phyloP scores from a whole-genome alignment of 169 alveolate species.

The Eimeria maxima region DNA sequence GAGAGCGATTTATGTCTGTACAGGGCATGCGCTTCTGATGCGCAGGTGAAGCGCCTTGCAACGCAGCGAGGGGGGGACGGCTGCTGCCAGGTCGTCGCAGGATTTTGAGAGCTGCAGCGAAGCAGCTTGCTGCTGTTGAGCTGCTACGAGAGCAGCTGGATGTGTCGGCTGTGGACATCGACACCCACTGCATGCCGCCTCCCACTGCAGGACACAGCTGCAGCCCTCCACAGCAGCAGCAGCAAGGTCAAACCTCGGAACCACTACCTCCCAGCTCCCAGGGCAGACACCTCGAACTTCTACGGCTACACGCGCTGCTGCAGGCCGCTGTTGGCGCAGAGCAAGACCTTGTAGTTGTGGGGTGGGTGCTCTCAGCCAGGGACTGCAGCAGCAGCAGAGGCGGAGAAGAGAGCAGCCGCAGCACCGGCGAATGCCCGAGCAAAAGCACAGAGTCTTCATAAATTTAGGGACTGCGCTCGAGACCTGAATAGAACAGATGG shows the following conservation, averaged over 20 bases:
- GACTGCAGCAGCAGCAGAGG: not conserved
- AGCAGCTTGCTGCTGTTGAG: slow-evolving; percentile 60
- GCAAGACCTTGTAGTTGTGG: slow-evolving; percentile 50
- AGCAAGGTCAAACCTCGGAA: not conserved
- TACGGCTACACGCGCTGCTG: slow-evolving; percentile 61
- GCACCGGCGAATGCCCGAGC: not conserved
- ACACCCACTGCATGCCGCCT: slow-evolving; percentile 64
- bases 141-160: slow-evolving; percentile 45
- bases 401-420: not conserved
- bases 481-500: not conserved
- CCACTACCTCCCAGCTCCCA: not conserved
- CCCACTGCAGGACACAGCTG: not conserved
- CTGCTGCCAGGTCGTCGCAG: slow-evolving; percentile 59
- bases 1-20: not conserved
- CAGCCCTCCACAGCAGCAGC: not conserved
- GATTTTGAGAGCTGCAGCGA: slow-evolving; percentile 31
- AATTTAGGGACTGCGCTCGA: not conserved
- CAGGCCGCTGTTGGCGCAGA: slow-evolving; percentile 69
- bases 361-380: not conserved
- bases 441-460: not conserved
- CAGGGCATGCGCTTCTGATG: not conserved
- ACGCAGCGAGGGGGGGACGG: not conserved
- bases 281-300: not conserved
- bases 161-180: slow-evolving; percentile 56
- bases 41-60: not conserved